A percentile compares a stretch with the other conserved stretches of the same genome.
Evolutionary conservation across 1,284 basidiomycete genomes (phyloP).

Genomic region (Chondrostereum purpureum): DNA sequence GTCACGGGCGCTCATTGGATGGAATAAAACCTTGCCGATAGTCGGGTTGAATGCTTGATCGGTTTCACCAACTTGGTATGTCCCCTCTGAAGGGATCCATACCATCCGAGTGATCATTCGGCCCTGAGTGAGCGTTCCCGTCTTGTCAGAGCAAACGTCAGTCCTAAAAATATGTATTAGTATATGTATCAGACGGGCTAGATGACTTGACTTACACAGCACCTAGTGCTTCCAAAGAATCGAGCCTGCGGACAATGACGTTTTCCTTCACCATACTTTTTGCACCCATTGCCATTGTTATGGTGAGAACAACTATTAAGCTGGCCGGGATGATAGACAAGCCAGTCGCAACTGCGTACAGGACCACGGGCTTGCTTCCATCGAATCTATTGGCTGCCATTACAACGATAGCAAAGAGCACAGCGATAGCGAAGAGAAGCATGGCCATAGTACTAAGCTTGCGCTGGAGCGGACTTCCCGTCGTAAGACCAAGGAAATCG

Average conservation of each 20-base stretch:
- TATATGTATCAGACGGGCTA: conserved; percentile 40
- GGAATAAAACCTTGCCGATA: too few relatives aligned
- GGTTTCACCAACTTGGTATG: conserved; percentile 14
- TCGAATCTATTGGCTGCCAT: too few relatives aligned
- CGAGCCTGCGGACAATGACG: conserved; percentile 46
- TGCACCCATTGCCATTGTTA: conserved; percentile 46
- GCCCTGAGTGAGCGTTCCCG: conserved; percentile 54
- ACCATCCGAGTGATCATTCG: conserved; percentile 49
- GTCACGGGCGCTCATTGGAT: too few relatives aligned
- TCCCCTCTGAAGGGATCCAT: conserved; percentile 39
- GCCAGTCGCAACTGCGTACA: conserved; percentile 40
- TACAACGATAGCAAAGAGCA: conserved; percentile 1
- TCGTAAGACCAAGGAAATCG: conserved; percentile 11
- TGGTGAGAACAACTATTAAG: conserved; percentile 35
- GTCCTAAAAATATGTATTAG: conserved; percentile 65
- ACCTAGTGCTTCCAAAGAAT: too few relatives aligned
- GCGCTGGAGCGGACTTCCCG: conserved; percentile 4
- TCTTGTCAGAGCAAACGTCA: too few relatives aligned
- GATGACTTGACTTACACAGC: too few relatives aligned
- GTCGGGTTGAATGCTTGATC: too few relatives aligned
- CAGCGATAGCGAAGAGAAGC: neutral
- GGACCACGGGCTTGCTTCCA: conserved; percentile 35
- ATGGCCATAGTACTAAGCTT: neutral
- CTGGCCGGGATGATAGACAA: conserved; percentile 37
- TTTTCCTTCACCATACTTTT: conserved; percentile 44